Evolutionary conservation across 805 yeast species (phyloP).

Genomic region (Lipomyces japonicus): DNA sequence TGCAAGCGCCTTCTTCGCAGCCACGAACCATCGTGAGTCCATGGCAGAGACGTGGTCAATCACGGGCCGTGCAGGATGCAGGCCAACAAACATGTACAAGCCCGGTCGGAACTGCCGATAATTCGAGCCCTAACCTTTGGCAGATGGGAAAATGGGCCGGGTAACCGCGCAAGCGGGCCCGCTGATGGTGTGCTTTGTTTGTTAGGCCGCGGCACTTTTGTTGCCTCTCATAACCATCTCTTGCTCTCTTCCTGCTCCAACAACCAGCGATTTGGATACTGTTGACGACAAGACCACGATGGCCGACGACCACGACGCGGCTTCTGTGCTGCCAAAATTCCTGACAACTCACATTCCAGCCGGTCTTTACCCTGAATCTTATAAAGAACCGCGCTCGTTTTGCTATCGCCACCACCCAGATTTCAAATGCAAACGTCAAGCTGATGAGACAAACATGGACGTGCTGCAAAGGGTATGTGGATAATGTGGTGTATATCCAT

Average conservation of each 20-base stretch:
- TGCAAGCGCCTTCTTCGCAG: slow-evolving; percentile 48
- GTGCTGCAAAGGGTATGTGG: slow-evolving; percentile 48
- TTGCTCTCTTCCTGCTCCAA: too few relatives aligned
- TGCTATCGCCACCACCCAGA: slow-evolving; percentile 95
- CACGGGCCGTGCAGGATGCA: background rate
- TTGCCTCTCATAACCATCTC: too few relatives aligned
- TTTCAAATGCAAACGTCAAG: slow-evolving; percentile 62
- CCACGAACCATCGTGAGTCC: slow-evolving; percentile 41
- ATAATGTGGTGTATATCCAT: slow-evolving; percentile 40
- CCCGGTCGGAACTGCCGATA: too few relatives aligned
- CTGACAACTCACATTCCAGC: slow-evolving; percentile 27
- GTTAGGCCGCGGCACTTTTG: too few relatives aligned
- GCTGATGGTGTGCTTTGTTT: too few relatives aligned
- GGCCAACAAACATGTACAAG: too few relatives aligned
- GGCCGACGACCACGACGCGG: too few relatives aligned
- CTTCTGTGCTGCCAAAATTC: slow-evolving; percentile 20
- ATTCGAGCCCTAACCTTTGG: too few relatives aligned
- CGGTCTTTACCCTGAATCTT: slow-evolving; percentile 23
- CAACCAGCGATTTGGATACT: too few relatives aligned
- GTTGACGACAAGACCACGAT: too few relatives aligned
- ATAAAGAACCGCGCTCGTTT: slow-evolving; percentile 41
- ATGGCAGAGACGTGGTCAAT: background rate
- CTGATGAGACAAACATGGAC: slow-evolving; percentile 61
- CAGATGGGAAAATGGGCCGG: too few relatives aligned
- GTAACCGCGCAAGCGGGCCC: too few relatives aligned